phyloP scores from a whole-genome alignment of 371 early-diverging fungal species.

The Fennellomyces sp. region DNA sequence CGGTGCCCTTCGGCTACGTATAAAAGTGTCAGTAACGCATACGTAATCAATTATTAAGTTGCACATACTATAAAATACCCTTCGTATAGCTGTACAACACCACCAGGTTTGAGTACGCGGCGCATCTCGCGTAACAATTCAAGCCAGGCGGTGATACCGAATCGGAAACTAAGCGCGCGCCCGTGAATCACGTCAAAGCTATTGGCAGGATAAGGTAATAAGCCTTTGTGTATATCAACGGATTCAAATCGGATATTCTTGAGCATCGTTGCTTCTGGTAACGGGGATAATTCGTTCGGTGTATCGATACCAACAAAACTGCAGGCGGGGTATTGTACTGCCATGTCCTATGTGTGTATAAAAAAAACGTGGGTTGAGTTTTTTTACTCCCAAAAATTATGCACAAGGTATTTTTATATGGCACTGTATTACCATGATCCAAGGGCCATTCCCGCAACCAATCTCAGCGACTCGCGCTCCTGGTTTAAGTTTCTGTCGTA shows the following conservation, averaged over 20 bases:
- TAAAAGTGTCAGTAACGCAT: too few relatives aligned
- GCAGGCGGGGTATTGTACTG: conserved; percentile 37
- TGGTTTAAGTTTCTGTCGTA: conserved; percentile 16
- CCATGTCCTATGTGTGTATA: conserved; percentile 28
- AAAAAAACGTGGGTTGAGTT: not conserved
- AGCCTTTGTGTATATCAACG: not conserved
- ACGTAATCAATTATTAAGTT: too few relatives aligned
- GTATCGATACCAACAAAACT: conserved; percentile 28
- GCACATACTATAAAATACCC: conserved; percentile 24
- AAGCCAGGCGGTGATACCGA: conserved; percentile 13
- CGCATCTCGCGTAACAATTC: conserved; percentile 18
- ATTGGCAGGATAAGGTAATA: conserved; percentile 2
- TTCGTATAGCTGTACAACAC: conserved; percentile 34
- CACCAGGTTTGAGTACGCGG: conserved; percentile 37
- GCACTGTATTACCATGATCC: conserved; percentile 18
- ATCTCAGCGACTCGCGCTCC: conserved; percentile 23
- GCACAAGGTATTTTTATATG: not conserved
- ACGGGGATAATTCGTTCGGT: not conserved
- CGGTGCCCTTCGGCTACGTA: conserved; percentile 37
- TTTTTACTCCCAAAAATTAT: conserved; percentile 2
- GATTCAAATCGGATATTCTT: conserved; percentile 27
- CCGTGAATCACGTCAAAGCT: conserved; percentile 31
- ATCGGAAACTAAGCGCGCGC: conserved; percentile 20
- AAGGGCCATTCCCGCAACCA: conserved; percentile 23
- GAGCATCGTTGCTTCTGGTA: not conserved